Evolutionary conservation across 352 stramenopile genomes (phyloP).

Genomic region (Thalassiosira delicatula): DNA sequence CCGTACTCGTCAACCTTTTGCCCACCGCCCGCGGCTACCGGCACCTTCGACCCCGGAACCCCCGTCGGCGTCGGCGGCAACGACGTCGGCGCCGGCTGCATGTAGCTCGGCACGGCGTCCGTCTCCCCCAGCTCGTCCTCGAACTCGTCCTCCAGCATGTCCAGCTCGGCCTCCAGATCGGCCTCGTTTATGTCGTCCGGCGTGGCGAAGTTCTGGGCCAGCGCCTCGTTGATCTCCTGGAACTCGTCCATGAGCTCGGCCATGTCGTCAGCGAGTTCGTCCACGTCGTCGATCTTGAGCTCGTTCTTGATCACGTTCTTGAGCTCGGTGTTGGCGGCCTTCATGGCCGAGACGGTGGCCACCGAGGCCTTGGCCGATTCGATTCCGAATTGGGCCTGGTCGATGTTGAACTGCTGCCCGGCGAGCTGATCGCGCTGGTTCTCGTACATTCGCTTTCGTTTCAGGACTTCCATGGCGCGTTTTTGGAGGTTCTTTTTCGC

Average conservation of each 20-base stretch:
- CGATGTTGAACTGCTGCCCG: slow-evolving; percentile 86
- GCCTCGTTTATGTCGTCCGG: slow-evolving; percentile 93
- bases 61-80: slow-evolving; percentile 72
- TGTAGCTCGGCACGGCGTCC: slow-evolving; percentile 75
- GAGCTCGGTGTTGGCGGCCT: slow-evolving; percentile 88
- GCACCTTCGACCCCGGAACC: slow-evolving; percentile 47
- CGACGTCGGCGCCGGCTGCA: slow-evolving; percentile 59
- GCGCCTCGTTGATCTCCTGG: slow-evolving; percentile 97
- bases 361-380: slow-evolving; percentile 92
- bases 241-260: slow-evolving; percentile 97
- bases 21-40: slow-evolving; percentile 18
- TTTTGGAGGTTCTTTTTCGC: slow-evolving; percentile 90
- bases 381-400: slow-evolving; percentile 86
- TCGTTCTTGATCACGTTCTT: slow-evolving; percentile 93
- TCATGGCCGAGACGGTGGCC: slow-evolving; percentile 93
- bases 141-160: slow-evolving; percentile 92
- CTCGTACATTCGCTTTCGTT: slow-evolving; percentile 87
- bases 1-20: slow-evolving; percentile 70
- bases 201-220: slow-evolving; percentile 94
- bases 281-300: slow-evolving; percentile 94
- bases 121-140: slow-evolving; percentile 66
- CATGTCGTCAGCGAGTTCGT: slow-evolving; percentile 97
- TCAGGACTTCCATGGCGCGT: slow-evolving; percentile 87
- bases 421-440: slow-evolving; percentile 84
- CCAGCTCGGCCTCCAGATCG: slow-evolving; percentile 93